Percentiles rank a stretch among this genome's conserved stretches.
phyloP scores from a whole-genome alignment of 345 rosid species.

The Turritis glabra region DNA sequence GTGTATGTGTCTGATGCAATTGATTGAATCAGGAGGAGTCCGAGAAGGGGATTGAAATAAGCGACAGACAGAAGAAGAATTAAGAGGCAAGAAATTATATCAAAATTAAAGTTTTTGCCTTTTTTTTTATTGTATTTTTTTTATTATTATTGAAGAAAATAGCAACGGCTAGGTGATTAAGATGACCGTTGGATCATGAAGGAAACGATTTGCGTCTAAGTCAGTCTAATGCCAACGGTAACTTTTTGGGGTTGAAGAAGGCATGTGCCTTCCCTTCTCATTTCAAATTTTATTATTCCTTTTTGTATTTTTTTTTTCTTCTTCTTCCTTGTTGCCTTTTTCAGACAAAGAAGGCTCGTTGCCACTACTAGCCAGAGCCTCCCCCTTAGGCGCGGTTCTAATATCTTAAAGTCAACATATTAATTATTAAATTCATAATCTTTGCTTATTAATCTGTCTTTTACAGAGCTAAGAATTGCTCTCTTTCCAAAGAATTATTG shows the following conservation, averaged over 20 bases:
- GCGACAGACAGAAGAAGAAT: conserved; percentile 11
- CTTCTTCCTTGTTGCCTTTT: conserved; percentile 8
- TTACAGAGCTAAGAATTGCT: conserved; percentile 6
- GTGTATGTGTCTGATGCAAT: background rate
- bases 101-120: background rate
- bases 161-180: conserved; percentile 42
- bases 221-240: conserved; percentile 37
- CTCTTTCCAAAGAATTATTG: conserved; percentile 10
- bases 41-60: conserved; percentile 22
- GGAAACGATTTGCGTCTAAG: conserved; percentile 35
- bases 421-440: conserved; percentile 27
- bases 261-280: background rate
- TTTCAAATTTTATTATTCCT: conserved; percentile 27
- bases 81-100: background rate
- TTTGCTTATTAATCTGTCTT: conserved; percentile 18
- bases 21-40: conserved; percentile 16
- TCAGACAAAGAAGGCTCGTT: conserved; percentile 42
- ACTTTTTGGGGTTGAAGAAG: conserved; percentile 27
- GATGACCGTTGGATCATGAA: conserved; percentile 46
- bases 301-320: background rate
- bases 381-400: conserved; percentile 22
- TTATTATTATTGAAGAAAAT: background rate
- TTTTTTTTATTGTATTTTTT: background rate
- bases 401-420: conserved; percentile 30
- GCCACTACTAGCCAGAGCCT: conserved; percentile 28